These are phyloP conservation scores for Fusarium anthophilum DNA, from an alignment of 2,329 filamentous ascomycete species.

Conservation along the genomic window DNA sequence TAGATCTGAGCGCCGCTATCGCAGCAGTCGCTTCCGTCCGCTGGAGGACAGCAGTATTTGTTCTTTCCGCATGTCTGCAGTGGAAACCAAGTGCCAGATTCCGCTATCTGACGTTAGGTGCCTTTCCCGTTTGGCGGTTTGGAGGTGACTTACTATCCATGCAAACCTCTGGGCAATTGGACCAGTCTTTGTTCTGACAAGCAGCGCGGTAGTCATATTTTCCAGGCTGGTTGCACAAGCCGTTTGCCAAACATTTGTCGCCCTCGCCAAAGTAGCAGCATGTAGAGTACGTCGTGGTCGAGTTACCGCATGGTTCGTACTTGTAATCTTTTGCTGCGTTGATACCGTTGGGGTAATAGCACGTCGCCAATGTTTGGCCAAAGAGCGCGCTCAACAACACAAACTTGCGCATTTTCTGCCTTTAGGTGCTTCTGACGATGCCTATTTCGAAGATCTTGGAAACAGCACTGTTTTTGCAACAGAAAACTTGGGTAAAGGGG, in stretches of 20 bases:
- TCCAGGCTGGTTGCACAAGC: slow-evolving; percentile 24
- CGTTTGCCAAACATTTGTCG: slow-evolving; percentile 33
- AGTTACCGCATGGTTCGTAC: slow-evolving; percentile 32
- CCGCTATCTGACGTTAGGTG: neutral
- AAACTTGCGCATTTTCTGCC: neutral
- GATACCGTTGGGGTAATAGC: slow-evolving; percentile 37
- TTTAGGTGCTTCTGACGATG: neutral
- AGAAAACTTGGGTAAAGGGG: neutral
- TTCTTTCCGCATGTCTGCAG: slow-evolving; percentile 27
- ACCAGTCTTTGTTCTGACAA: slow-evolving; percentile 37
- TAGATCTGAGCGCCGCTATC: slow-evolving; percentile 25
- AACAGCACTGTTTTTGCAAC: no score
- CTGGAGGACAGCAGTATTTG: slow-evolving; percentile 35
- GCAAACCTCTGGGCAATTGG: slow-evolving; percentile 31
- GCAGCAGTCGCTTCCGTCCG: slow-evolving; percentile 23
- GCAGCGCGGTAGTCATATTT: slow-evolving; percentile 34
- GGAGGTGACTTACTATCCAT: slow-evolving; percentile 23
- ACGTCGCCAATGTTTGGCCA: slow-evolving; percentile 6
- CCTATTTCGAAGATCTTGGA: neutral
- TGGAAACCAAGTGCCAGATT: slow-evolving; percentile 20
- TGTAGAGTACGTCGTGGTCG: slow-evolving; percentile 25
- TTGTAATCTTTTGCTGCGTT: slow-evolving; percentile 34
- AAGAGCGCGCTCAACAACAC: neutral
- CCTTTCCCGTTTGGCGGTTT: fast-evolving
- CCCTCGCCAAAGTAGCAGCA: slow-evolving; percentile 40